Conservation (phyloP, 2,329 filamentous ascomycete genomes). For the Paracoccidioides brasiliensis region DNA sequence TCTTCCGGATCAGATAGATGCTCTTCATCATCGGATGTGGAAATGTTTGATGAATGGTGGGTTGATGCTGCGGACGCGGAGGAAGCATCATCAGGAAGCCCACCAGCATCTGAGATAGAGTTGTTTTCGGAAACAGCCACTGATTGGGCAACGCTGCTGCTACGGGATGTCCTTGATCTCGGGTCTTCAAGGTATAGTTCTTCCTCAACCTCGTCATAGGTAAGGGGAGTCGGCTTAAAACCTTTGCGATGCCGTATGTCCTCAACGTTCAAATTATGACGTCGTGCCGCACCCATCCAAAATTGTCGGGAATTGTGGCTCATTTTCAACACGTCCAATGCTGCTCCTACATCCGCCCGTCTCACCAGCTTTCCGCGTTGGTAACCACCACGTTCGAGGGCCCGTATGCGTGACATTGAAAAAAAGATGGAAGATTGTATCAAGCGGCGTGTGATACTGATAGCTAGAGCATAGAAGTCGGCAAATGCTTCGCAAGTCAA, state of each 20-base stretch:
- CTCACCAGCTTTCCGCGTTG: slow-evolving; percentile 26
- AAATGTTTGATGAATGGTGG: not conserved
- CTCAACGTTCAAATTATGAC: slow-evolving; percentile 40
- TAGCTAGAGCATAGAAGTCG: slow-evolving; percentile 57
- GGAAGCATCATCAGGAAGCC: not conserved
- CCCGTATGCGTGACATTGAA: slow-evolving; percentile 54
- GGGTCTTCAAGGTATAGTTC: not conserved
- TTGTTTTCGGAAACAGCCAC: not conserved
- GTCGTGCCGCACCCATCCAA: slow-evolving; percentile 40
- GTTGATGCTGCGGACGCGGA: not conserved
- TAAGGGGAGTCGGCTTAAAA: slow-evolving; percentile 18
- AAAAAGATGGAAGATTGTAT: slow-evolving; percentile 58
- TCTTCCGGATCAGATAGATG: slow-evolving; percentile 26
- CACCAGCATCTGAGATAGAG: not conserved
- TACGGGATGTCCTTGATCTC: not conserved
- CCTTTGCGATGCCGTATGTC: slow-evolving; percentile 23
- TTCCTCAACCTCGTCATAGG: slow-evolving; percentile 26
- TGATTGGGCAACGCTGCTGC: not conserved
- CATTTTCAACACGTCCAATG: slow-evolving; percentile 42
- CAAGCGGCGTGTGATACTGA: slow-evolving; percentile 57
- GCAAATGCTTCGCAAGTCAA: slow-evolving; percentile 63
- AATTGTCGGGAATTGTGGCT: slow-evolving; percentile 31
- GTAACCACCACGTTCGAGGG: slow-evolving; percentile 20
- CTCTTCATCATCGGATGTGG: slow-evolving; percentile 9
- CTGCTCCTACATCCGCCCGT: slow-evolving; percentile 40